phyloP scores from a whole-genome alignment of 2,329 filamentous ascomycete genomes.

The Epicoccum sorghinum region DNA sequence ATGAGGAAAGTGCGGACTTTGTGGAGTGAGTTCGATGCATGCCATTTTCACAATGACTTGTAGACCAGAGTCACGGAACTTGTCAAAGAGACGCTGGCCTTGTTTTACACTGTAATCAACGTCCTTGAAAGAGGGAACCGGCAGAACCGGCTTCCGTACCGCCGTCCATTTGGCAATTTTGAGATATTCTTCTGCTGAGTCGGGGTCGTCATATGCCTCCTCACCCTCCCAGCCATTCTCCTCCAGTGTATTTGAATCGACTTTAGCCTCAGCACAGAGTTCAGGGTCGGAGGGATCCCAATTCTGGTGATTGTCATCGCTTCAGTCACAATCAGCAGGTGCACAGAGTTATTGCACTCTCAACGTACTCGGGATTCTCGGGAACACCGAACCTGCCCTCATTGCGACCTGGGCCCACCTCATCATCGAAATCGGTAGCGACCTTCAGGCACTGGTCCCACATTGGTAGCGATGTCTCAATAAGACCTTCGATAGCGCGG shows the following conservation, averaged over 20 bases:
- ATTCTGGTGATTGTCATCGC: neutral
- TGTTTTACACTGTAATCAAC: neutral
- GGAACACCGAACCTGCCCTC: neutral
- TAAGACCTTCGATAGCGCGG: constrained; percentile 18
- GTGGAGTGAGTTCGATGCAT: constrained; percentile 63
- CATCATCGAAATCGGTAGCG: neutral
- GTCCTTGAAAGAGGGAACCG: neutral
- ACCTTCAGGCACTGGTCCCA: neutral
- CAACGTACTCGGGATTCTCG: neutral
- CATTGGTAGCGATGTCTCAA: neutral
- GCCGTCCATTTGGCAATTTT: neutral
- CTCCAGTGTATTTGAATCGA: neutral
- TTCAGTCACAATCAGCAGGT: neutral
- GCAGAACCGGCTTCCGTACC: neutral
- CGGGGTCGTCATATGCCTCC: neutral
- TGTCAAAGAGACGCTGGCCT: neutral
- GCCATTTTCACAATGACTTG: constrained; percentile 69
- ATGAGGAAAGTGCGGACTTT: constrained; percentile 60
- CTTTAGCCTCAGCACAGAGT: neutral
- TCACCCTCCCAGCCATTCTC: neutral
- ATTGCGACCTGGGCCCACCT: neutral
- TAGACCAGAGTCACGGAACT: constrained; percentile 33
- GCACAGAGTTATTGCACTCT: too few species aligned
- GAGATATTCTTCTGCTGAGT: neutral
- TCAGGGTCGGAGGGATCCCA: neutral